phyloP scores from a whole-genome alignment of 2,329 filamentous ascomycete species.

The Sporothrix globosa region DNA sequence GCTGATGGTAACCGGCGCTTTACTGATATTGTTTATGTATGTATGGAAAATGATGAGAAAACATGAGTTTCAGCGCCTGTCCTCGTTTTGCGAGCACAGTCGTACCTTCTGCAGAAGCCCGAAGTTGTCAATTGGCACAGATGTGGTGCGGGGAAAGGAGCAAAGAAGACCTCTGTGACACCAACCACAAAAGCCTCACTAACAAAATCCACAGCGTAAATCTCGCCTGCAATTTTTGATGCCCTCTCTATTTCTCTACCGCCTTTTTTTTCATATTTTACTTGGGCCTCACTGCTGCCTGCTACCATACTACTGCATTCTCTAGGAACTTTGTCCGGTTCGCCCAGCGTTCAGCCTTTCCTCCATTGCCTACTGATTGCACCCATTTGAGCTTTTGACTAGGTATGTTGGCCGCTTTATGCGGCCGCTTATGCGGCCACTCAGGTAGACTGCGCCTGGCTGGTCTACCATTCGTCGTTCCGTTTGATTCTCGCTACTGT shows the following conservation, averaged over 20 bases:
- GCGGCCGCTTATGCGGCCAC: conserved; percentile 34
- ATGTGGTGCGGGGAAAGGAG: background rate
- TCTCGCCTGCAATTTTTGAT: background rate
- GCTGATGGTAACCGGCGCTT: too few species aligned
- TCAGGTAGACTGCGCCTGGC: conserved; percentile 32
- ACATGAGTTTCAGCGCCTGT: background rate
- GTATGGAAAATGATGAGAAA: background rate
- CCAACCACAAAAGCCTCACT: conserved; percentile 14
- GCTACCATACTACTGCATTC: background rate
- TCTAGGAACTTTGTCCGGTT: background rate
- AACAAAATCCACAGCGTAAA: background rate
- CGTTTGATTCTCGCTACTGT: background rate
- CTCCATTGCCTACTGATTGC: conserved; percentile 7
- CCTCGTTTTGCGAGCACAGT: background rate
- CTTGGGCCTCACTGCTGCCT: conserved; percentile 11
- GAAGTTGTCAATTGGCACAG: background rate
- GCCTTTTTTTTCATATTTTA: background rate
- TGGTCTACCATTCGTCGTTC: background rate
- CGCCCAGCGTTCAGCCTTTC: conserved; percentile 33
- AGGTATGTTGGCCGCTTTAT: conserved; percentile 11
- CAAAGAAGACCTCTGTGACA: background rate
- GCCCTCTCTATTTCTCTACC: background rate
- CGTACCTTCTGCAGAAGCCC: background rate
- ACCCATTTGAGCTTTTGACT: conserved; percentile 5
- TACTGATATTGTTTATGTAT: background rate